These are phyloP conservation scores for Mucor racemosus DNA, from an alignment of 371 early-diverging fungal species.

Conservation along the genomic window DNA sequence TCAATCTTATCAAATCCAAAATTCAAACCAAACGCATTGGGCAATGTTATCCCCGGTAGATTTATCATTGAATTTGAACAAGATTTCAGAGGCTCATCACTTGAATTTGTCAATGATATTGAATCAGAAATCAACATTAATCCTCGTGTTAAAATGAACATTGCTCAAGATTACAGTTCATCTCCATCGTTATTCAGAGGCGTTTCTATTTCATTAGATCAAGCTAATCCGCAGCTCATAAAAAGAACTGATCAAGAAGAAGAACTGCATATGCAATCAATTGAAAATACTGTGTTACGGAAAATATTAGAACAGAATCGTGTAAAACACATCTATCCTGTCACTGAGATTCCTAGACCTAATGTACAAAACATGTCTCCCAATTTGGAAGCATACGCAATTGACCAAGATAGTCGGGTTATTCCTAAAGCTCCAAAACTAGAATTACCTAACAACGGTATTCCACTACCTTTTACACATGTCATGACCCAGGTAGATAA, in stretches of 20 bases:
- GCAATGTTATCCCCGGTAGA: constrained; percentile 37
- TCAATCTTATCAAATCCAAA: constrained; percentile 20
- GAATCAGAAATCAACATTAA: constrained; percentile 20
- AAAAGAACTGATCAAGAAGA: background rate
- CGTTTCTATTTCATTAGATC: constrained; percentile 32
- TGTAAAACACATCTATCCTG: constrained; percentile 43
- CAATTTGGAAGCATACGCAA: background rate
- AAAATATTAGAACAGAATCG: constrained; percentile 23
- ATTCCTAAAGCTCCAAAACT: constrained; percentile 1
- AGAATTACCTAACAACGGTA: background rate
- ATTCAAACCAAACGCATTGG: constrained; percentile 24
- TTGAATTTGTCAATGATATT: constrained; percentile 31
- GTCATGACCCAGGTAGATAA: constrained; percentile 65
- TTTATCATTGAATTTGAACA: constrained; percentile 47
- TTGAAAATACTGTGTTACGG: constrained; percentile 14
- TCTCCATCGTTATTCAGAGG: constrained; percentile 39
- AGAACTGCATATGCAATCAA: constrained; percentile 1
- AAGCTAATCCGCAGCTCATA: background rate
- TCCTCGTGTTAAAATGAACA: constrained; percentile 29
- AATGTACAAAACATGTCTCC: constrained; percentile 11
- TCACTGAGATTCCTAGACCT: constrained; percentile 39
- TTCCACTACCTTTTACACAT: constrained; percentile 38
- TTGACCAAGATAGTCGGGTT: background rate
- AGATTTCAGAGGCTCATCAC: constrained; percentile 25
- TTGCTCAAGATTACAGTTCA: constrained; percentile 35